Conservation (phyloP, 495 filamentous ascomycete genomes). For the Cryomyces minteri region DNA sequence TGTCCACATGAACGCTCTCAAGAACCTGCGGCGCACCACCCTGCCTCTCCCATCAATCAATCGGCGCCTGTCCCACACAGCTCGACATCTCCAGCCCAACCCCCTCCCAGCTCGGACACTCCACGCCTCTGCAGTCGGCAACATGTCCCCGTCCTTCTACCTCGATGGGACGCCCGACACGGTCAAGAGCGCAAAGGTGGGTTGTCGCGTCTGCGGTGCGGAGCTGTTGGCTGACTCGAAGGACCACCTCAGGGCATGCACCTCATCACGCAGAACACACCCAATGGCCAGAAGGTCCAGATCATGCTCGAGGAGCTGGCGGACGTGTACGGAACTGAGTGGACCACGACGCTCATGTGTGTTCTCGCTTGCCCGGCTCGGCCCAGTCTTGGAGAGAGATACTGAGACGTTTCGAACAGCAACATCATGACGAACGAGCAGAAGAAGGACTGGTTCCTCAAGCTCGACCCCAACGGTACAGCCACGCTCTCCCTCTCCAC, state of each 20-base stretch:
- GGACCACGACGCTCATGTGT: conserved; percentile 29
- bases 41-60: too few relatives aligned
- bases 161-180: conserved; percentile 23
- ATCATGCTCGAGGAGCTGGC: conserved; percentile 19
- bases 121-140: background rate
- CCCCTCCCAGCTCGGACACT: too few relatives aligned
- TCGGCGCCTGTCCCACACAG: too few relatives aligned
- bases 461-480: conserved; percentile 25
- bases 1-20: too few relatives aligned
- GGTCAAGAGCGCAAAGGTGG: conserved; percentile 22
- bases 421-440: conserved; percentile 36
- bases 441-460: conserved; percentile 40
- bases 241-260: conserved; percentile 14
- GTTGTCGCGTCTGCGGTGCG: too few relatives aligned
- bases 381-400: background rate
- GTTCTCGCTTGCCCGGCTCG: too few relatives aligned
- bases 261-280: conserved; percentile 20
- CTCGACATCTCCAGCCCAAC: too few relatives aligned
- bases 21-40: too few relatives aligned
- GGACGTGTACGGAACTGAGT: conserved; percentile 31
- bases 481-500: conserved; percentile 1
- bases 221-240: background rate
- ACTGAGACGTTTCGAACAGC: background rate
- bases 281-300: conserved; percentile 21
- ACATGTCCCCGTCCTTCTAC: conserved; percentile 21